A percentile compares a stretch with the other conserved stretches of the same genome.
phyloP scores from a whole-genome alignment of 345 rosid genomes.

The Atalantia buxifolia region DNA sequence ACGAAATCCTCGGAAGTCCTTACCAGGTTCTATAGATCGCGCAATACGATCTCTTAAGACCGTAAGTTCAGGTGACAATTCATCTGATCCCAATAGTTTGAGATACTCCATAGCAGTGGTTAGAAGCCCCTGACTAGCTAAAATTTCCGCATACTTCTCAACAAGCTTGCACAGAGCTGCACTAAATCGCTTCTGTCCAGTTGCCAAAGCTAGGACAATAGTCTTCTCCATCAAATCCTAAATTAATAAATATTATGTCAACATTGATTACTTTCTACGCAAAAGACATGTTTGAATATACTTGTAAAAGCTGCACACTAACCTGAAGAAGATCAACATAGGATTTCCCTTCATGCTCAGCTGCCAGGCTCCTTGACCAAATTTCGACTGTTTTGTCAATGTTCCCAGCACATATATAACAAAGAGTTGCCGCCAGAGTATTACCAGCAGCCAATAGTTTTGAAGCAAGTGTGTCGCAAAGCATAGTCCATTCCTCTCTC shows the following conservation, averaged over 20 bases:
- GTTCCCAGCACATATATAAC: conserved; percentile 95
- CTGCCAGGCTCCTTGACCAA: conserved; percentile 83
- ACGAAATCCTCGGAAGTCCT: neutral
- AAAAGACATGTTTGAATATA: conserved; percentile 2
- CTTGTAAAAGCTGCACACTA: conserved; percentile 25
- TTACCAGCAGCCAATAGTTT: conserved; percentile 73
- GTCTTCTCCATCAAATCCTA: conserved; percentile 99
- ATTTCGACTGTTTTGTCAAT: conserved; percentile 98
- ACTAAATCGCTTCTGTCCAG: conserved; percentile 87
- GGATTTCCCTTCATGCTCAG: conserved; percentile 64
- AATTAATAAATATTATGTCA: conserved; percentile 20
- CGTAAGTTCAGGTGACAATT: conserved; percentile 79
- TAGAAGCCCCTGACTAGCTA: conserved; percentile 93
- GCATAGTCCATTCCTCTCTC: conserved; percentile 80
- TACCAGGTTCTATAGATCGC: conserved; percentile 72
- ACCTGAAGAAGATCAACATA: conserved; percentile 96
- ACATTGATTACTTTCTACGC: neutral
- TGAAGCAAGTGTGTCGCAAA: conserved; percentile 82
- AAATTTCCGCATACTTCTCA: conserved; percentile 95
- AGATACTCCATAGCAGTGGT: conserved; percentile 87
- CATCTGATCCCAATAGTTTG: conserved; percentile 87
- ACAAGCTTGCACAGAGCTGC: conserved; percentile 91
- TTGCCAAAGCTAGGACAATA: conserved; percentile 91
- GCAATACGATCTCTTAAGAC: conserved; percentile 85
- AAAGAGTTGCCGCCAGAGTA: conserved; percentile 88